A percentile compares a stretch with the other conserved stretches of the same genome.
phyloP scores from a whole-genome alignment of 352 stramenopile species.

The Phytophthora rubi region DNA sequence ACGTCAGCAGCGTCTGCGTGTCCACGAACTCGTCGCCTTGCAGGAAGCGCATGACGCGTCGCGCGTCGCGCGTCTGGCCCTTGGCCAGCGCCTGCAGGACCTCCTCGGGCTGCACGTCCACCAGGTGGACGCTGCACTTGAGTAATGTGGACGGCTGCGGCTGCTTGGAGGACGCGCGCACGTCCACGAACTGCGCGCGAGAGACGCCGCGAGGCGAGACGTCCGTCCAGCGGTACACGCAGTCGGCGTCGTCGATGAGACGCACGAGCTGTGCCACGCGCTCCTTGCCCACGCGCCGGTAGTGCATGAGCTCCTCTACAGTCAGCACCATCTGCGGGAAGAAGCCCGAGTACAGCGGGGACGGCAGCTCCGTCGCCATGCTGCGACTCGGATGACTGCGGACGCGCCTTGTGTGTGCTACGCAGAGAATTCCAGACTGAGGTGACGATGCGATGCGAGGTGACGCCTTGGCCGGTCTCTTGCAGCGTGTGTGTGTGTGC shows the following conservation, averaged over 20 bases:
- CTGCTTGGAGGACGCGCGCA: conserved; percentile 50
- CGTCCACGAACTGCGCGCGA: conserved; percentile 68
- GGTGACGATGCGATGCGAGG: conserved; percentile 2
- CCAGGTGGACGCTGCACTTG: conserved; percentile 68
- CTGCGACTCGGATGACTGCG: no score
- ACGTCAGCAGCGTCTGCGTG: conserved; percentile 74
- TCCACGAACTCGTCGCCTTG: conserved; percentile 64
- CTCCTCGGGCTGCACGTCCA: conserved; percentile 68
- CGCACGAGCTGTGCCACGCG: conserved; percentile 68
- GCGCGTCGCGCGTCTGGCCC: conserved; percentile 59
- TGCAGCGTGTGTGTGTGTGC: neutral
- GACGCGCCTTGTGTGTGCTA: neutral
- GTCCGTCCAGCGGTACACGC: conserved; percentile 72
- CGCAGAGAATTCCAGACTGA: conserved; percentile 23
- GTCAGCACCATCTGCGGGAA: conserved; percentile 83
- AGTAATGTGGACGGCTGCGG: conserved; percentile 55
- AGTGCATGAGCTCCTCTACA: conserved; percentile 75
- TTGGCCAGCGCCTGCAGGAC: conserved; percentile 65
- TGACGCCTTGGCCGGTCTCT: conserved; percentile 21
- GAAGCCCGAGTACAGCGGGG: conserved; percentile 71
- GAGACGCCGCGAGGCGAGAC: conserved; percentile 45
- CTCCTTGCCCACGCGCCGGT: conserved; percentile 73
- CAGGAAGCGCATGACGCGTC: conserved; percentile 58
- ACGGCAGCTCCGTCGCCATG: conserved; percentile 46
- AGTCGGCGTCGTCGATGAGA: conserved; percentile 77